Conservation (phyloP, 139 green algal species). For the Ettlia oleoabundans region DNA sequence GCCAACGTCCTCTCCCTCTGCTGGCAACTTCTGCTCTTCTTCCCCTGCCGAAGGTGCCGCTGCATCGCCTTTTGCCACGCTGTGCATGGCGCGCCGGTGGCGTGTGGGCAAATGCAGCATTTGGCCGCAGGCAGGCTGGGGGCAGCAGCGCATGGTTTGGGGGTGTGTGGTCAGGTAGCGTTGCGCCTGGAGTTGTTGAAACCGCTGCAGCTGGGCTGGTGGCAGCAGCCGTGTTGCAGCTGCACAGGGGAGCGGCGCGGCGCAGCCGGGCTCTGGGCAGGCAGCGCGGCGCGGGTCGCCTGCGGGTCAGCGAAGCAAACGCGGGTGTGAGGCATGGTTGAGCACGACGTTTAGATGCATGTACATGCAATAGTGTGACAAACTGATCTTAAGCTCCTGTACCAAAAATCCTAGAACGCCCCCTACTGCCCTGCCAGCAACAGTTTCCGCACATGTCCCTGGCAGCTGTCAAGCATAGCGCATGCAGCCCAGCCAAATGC, state of each 20-base stretch:
- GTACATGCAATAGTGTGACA: no score
- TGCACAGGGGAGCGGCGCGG: background rate
- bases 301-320: background rate
- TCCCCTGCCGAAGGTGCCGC: background rate
- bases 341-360: no score
- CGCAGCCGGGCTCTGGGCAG: slow-evolving; percentile 41
- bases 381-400: no score
- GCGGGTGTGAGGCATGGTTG: no score
- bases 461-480: no score
- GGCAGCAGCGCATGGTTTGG: slow-evolving; percentile 29
- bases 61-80: no score
- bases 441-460: no score
- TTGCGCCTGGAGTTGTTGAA: slow-evolving; percentile 32
- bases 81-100: background rate
- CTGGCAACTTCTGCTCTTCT: no score
- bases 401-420: background rate
- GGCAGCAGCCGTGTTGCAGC: slow-evolving; percentile 19
- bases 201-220: background rate
- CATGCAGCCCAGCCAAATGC: no score
- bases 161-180: slow-evolving; percentile 28
- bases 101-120: background rate
- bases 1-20: background rate
- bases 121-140: background rate
- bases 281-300: slow-evolving; percentile 13
- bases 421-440: background rate